phyloP scores from a whole-genome alignment of 352 stramenopile genomes.

The Phytophthora pseudosyringae region DNA sequence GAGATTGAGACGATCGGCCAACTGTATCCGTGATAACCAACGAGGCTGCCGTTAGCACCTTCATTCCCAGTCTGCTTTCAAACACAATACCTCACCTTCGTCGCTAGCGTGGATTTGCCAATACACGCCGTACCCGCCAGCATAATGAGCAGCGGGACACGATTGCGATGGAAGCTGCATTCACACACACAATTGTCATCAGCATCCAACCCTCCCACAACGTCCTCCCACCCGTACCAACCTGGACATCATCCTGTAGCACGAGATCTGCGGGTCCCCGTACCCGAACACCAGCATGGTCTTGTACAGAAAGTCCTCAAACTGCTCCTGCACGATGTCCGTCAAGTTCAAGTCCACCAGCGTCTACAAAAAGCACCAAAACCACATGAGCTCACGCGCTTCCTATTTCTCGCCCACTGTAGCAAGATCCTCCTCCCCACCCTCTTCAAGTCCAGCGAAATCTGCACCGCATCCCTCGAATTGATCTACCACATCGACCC shows the following conservation, averaged over 20 bases:
- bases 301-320: conserved; percentile 92
- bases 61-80: not conserved
- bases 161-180: conserved; percentile 81
- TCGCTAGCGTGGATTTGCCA: conserved; percentile 87
- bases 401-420: not conserved
- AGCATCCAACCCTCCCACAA: not conserved
- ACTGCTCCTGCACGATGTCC: conserved; percentile 90
- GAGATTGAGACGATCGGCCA: conserved; percentile 86
- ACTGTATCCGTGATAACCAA: conserved; percentile 29
- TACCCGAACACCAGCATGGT: conserved; percentile 91
- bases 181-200: not conserved
- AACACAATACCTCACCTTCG: conserved; percentile 58
- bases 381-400: not conserved
- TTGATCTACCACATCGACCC: conserved; percentile 58
- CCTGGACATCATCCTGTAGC: conserved; percentile 91
- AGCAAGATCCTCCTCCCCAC: conserved; percentile 33
- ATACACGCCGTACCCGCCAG: conserved; percentile 83
- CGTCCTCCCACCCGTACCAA: not conserved
- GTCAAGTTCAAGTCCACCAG: conserved; percentile 86
- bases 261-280: conserved; percentile 80
- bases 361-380: conserved; percentile 50
- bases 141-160: conserved; percentile 86
- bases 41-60: not conserved
- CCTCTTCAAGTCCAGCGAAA: conserved; percentile 89
- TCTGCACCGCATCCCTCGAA: conserved; percentile 86